Percentiles rank a stretch among this genome's conserved stretches.
phyloP scores from a whole-genome alignment of 208 protist genomes.

The Leishmania arabica region DNA sequence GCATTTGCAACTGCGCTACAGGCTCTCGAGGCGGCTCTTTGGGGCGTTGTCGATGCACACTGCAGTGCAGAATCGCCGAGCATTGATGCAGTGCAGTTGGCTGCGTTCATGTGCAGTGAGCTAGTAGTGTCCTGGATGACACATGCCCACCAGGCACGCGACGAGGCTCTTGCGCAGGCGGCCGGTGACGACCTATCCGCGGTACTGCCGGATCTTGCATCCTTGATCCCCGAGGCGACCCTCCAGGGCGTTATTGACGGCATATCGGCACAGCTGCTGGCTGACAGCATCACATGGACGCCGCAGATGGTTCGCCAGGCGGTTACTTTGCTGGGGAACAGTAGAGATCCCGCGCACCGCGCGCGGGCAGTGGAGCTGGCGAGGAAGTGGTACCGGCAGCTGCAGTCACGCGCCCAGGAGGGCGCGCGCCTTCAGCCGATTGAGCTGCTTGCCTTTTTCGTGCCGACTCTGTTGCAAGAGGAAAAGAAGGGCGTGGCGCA shows the following conservation, averaged over 20 bases:
- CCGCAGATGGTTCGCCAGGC: constrained; percentile 15
- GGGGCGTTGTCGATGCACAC: constrained; percentile 6
- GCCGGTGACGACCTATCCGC: neutral
- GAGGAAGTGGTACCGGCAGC: constrained; percentile 25
- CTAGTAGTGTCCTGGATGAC: constrained; percentile 6
- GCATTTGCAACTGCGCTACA: neutral
- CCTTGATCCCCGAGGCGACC: neutral
- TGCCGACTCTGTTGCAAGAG: constrained; percentile 28
- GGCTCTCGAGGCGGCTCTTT: constrained; percentile 12
- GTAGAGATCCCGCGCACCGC: constrained; percentile 23
- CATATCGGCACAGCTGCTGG: constrained; percentile 4
- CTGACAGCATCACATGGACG: constrained; percentile 20
- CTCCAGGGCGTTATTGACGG: constrained; percentile 6
- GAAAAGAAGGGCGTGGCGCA: constrained; percentile 20
- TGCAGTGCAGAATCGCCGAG: neutral
- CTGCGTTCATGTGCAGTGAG: constrained; percentile 3
- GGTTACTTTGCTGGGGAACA: constrained; percentile 2
- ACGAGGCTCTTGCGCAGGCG: neutral
- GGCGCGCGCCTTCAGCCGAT: constrained; percentile 19
- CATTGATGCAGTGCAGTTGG: neutral
- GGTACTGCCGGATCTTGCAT: neutral
- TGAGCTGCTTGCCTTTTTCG: constrained; percentile 31
- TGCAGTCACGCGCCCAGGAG: constrained; percentile 13
- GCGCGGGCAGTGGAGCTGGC: constrained; percentile 8
- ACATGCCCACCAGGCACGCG: neutral